A percentile compares a stretch with the other conserved stretches of the same genome.
Evolutionary conservation across 441 rosid genomes (phyloP).

Genomic region (Gossypium aridum): DNA sequence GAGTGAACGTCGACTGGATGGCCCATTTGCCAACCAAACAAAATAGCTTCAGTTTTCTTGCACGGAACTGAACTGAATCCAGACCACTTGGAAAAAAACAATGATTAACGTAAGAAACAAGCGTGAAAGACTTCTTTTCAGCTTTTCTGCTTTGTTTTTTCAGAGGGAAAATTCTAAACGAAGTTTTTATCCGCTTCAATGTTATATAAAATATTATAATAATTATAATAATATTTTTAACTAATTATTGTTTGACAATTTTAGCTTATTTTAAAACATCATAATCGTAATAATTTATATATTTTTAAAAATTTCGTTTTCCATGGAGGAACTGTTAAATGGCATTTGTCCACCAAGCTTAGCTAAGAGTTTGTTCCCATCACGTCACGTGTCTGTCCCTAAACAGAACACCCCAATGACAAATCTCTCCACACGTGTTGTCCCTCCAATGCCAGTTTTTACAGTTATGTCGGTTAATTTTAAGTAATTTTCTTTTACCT

Average conservation of each 20-base stretch:
- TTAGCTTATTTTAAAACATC: no score
- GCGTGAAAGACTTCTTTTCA: background rate
- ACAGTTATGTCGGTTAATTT: slow-evolving; percentile 1
- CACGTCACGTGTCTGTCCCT: slow-evolving; percentile 20
- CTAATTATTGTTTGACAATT: no score
- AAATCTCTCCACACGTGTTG: background rate
- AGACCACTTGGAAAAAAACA: background rate
- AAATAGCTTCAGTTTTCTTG: background rate
- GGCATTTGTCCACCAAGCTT: background rate
- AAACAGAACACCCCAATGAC: background rate
- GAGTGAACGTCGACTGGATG: no score
- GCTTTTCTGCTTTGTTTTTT: background rate
- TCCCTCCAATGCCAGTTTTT: background rate
- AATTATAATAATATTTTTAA: no score
- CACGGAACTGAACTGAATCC: background rate
- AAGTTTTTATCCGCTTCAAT: no score
- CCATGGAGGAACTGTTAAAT: background rate
- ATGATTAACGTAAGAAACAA: background rate
- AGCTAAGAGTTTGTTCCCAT: slow-evolving; percentile 1
- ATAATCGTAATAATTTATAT: no score
- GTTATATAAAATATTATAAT: no score
- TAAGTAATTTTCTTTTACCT: background rate
- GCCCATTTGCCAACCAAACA: background rate
- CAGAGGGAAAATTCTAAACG: background rate
- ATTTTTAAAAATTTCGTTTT: background rate